phyloP scores from a whole-genome alignment of 169 alveolate genomes.

The Eimeria maxima region DNA sequence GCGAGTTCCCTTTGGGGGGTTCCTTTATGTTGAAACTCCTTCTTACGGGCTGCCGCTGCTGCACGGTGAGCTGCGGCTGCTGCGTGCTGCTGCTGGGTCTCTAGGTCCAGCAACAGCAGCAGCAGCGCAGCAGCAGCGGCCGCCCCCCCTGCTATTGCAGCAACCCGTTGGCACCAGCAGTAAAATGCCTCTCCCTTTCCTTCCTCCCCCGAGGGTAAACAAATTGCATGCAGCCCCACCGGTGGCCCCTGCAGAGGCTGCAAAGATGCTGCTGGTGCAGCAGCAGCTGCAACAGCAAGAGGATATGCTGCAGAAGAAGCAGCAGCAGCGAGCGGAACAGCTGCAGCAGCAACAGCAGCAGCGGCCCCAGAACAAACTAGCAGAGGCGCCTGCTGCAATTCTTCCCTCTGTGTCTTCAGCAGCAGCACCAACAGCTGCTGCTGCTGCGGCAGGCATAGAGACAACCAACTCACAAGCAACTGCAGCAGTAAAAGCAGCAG shows the following conservation, averaged over 20 bases:
- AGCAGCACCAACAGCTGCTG: background rate
- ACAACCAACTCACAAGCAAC: too few species aligned
- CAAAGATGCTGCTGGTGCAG: conserved; percentile 34
- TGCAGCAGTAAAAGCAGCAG: too few species aligned
- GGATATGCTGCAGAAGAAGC: conserved; percentile 43
- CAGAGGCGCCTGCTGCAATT: background rate
- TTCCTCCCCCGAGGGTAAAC: background rate
- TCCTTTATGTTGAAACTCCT: conserved; percentile 65
- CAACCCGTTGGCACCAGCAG: background rate
- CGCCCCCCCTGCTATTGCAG: too few species aligned
- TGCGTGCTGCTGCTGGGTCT: conserved; percentile 6
- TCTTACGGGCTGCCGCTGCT: conserved; percentile 67
- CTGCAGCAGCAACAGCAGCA: conserved; percentile 1
- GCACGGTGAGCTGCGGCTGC: conserved; percentile 70
- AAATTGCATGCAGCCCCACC: background rate
- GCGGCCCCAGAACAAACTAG: background rate
- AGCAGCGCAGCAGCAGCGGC: too few species aligned
- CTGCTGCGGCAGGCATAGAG: too few species aligned
- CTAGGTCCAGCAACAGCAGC: background rate
- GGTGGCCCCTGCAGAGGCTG: conserved; percentile 18
- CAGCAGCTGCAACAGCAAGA: conserved; percentile 73
- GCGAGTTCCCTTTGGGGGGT: conserved; percentile 68
- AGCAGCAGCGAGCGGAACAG: conserved; percentile 39
- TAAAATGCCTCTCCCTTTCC: background rate
- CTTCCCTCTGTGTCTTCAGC: background rate